Base-by-base conservation (phyloP, 1,284 basidiomycete species). In the Abortiporus biennis region DNA sequence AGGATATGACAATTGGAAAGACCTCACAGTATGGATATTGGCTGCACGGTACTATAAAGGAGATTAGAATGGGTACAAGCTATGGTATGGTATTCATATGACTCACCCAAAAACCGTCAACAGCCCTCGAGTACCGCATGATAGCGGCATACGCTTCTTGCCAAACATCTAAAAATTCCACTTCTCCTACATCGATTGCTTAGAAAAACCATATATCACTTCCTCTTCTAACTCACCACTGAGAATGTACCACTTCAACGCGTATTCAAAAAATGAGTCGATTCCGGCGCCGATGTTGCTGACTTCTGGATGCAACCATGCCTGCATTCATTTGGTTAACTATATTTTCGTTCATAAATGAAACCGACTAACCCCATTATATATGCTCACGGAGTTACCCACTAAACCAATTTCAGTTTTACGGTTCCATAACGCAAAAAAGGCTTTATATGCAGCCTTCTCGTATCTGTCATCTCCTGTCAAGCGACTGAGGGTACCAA, bases 181-280 rank as follows among this genome's bases (percentile, higher is more conserved):
- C 72, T 48, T 96, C 93, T 25, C 90, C 90, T 91, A 48, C 29
- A 48, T 17, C 43, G 21, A 35, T 11, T 29, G n/a, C 17, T 19
- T 16, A 3, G 42, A 4, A 41, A n/a, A 32, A 36, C 51, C 37
- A 39, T 12, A 40, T 36, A 19, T 21, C 22, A 31, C 11, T 29
- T n/a, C n/a, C n/a, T n/a, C n/a, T n/a, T 20, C 23, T 12, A 33
- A 69, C 76, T 35, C 53, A 90, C 90, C 88, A 49, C 89, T 89
- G 58, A 95, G 60, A 35, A 96, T 84, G 53, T 92, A 94, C 82
- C 85, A 89, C 58, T 88, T 90, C 36, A 90, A 59, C 13, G 87
- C 90, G 59, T 93, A 95, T 63, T 97, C 93, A 58, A 86, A 93
- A 60, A 93, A 95, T 6, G 89, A 92, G 60, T 96, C 92, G 39